A percentile compares a stretch with the other conserved stretches of the same genome.
Evolutionary conservation across 2,329 filamentous ascomycete species (phyloP).

Genomic region (Huntiella omanensis): DNA sequence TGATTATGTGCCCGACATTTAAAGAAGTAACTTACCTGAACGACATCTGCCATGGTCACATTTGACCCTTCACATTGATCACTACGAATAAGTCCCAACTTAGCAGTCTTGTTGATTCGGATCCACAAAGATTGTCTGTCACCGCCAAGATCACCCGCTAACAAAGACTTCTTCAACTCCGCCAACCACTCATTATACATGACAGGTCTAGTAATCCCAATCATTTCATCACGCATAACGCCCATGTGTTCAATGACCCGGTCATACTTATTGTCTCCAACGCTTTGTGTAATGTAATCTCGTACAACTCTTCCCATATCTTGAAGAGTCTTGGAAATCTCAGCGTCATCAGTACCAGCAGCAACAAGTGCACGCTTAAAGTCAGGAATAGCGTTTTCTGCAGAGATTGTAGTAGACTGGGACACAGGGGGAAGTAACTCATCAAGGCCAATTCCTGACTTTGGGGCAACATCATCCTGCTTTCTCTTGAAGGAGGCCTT

Average conservation of each 20-base stretch:
- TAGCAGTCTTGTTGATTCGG: constrained; percentile 39
- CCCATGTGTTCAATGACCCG: constrained; percentile 57
- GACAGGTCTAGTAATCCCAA: constrained; percentile 53
- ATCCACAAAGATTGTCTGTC: constrained; percentile 73
- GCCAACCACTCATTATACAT: constrained; percentile 59
- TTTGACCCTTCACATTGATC: constrained; percentile 42
- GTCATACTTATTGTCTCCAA: constrained; percentile 57
- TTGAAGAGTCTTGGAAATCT: constrained; percentile 47
- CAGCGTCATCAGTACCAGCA: constrained; percentile 36
- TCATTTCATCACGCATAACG: constrained; percentile 60
- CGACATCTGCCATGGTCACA: constrained; percentile 53
- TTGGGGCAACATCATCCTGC: constrained; percentile 55
- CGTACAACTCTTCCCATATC: constrained; percentile 60
- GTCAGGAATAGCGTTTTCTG: constrained; percentile 67
- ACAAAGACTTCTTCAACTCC: constrained; percentile 51
- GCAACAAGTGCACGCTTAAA: constrained; percentile 61
- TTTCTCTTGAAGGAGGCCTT: constrained; percentile 58
- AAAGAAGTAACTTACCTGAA: constrained; percentile 26
- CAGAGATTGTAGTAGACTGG: constrained; percentile 20
- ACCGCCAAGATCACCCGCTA: constrained; percentile 52
- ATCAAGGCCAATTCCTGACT: constrained; percentile 78
- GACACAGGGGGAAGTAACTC: constrained; percentile 29
- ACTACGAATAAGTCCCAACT: constrained; percentile 54
- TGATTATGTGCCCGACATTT: neutral
- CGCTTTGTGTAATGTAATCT: constrained; percentile 48